Base-by-base conservation (phyloP, 495 filamentous ascomycete genomes). In the Venustampulla echinocandica region DNA sequence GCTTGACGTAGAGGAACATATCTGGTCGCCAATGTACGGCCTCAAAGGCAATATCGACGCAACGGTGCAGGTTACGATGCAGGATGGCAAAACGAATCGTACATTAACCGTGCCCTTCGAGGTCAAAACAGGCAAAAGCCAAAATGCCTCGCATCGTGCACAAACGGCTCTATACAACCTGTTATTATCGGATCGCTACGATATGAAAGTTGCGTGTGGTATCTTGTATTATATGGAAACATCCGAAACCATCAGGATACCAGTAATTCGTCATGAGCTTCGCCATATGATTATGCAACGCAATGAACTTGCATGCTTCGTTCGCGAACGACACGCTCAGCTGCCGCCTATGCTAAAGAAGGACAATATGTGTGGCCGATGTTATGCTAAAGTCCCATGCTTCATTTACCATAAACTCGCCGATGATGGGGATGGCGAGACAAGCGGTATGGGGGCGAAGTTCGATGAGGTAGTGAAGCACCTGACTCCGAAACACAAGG, bases 11-110 rank as follows among this genome's bases (percentile, higher is more conserved):
- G 92, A 98, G 63, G 92, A 98, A 62, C 90, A 96, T 56, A 76
- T 96, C 28, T 96, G 90, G 92, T 96, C 92, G 13, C 92, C 92
- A 5, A 87, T 86, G 80, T 97, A 90, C 59, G 92, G 92, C 0
- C 71, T 98, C 5, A 97, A 98, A 66, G 92, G 92, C 23, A 97
- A 95, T 60, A 87, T 98, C 46, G 92, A 98, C 67, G 92, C 92
- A n/a, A 97, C 92, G 3, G 83, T 98, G 10, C 86, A 97, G 65
- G 80, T 90, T n/a, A 76, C 75, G 4, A 83, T 93, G 68, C 63
- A 79, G 33, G 87, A 95, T 22, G 67, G 75, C 47, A 56, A 68
- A 19, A 61, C 64, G 38, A 54, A 77, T 24, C 82, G 77, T 53
- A 86, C 74, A 3, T 70, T 98, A 43, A 84, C 88, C 2, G 85